A percentile compares a stretch with the other conserved stretches of the same genome.
Conservation (phyloP, 345 rosid species). For the Eucalyptus rudis region DNA sequence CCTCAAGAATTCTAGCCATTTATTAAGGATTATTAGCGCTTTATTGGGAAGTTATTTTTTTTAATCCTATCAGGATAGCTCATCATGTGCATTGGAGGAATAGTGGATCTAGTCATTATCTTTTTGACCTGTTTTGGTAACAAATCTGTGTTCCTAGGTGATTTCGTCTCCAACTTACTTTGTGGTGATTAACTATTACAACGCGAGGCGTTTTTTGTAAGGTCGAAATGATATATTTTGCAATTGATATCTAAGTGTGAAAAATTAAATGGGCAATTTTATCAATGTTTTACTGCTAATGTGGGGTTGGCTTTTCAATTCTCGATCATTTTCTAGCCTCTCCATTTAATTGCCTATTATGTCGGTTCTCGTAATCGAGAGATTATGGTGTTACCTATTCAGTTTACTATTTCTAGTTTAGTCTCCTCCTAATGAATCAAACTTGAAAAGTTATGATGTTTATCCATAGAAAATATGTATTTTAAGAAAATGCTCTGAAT, state of each 20-base stretch:
- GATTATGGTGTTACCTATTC: background rate
- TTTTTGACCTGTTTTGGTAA: background rate
- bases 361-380: background rate
- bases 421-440: background rate
- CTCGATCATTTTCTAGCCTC: background rate
- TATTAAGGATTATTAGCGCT: background rate
- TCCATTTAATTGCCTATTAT: background rate
- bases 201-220: background rate
- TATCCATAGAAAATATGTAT: no score
- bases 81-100: background rate
- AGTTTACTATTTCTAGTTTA: no score
- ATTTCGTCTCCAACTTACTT: background rate
- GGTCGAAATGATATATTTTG: background rate
- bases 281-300: background rate
- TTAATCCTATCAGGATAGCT: background rate
- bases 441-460: background rate
- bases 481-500: background rate
- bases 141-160: background rate
- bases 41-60: background rate
- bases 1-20: background rate
- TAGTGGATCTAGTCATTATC: background rate
- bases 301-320: background rate
- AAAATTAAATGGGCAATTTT: background rate
- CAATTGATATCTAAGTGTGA: background rate
- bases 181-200: background rate